Evolutionary conservation across 2,329 filamentous ascomycete genomes (phyloP), one percentile per base, ranked within the genome.

Genomic region (Diaporthe longicolla): DNA sequence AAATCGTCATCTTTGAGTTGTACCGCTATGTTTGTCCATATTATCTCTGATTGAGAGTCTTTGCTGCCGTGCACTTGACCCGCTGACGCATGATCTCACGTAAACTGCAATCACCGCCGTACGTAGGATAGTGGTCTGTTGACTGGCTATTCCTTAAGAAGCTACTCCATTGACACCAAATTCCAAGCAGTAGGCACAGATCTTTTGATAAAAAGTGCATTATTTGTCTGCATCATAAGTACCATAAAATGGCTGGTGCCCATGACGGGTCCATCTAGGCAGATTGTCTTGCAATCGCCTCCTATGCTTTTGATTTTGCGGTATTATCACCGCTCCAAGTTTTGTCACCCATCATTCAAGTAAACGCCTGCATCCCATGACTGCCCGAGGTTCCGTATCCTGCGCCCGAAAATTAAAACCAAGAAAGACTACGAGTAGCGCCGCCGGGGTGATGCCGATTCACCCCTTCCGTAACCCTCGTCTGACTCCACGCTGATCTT

Each of bases 401-500:
- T 26, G 17, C 63, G 63, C 63, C 63, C 9, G 2, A 26, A n/a
- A 52, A 26, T 8, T 0, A 15, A 43, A 17, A 21, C 6, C 29
- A 8, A 40, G 6, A n/a, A 15, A 40, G n/a, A 5, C 9, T 68
- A 68, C 10, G 63, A 68, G 45, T 54, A 54, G 48, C 63, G 63
- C 48, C 63, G 48, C 48, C 63, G 21, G 1, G 63, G 63, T 8
- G 63, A 68, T 21, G 63, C 63, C 9, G 63, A 68, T 21, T 68
- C 63, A 21, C 63, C 63, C 9, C 63, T 21, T 29, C 63, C 63
- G 6, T 68, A 68, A 0, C 63, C 63, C n/a, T 68, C 63, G n/a
- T 68, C 63, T 13, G 63, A 68, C 48, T 68, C 63, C 0, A 68
- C 63, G 32, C 63, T 68, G 10, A 68, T 15, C 45, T 68, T 68